Evolutionary conservation across 306 rosid species (phyloP).

Genomic region (Pyrus bretschneideri): DNA sequence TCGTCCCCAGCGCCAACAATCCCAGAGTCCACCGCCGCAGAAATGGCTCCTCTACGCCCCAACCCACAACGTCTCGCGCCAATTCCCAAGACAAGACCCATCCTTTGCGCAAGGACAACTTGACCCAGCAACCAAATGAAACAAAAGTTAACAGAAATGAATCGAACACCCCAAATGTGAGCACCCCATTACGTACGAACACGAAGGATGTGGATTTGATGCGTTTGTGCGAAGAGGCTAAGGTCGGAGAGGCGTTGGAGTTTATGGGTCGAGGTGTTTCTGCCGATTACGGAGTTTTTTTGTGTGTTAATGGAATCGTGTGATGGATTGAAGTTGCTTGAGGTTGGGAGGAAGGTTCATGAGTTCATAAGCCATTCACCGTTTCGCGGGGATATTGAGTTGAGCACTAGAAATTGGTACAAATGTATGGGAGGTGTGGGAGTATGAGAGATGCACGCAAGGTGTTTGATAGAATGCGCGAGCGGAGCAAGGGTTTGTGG

Average conservation of each 20-base stretch:
- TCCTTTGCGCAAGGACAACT: constrained; percentile 23
- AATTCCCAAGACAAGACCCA: constrained; percentile 18
- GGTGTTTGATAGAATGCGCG: constrained; percentile 70
- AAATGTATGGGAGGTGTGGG: constrained; percentile 45
- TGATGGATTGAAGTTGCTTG: constrained; percentile 33
- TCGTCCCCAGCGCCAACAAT: constrained; percentile 23
- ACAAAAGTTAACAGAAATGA: constrained; percentile 15
- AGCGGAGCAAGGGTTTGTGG: constrained; percentile 45
- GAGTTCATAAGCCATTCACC: constrained; percentile 38
- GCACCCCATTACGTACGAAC: constrained; percentile 4
- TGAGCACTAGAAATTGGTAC: constrained; percentile 42
- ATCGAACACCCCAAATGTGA: constrained; percentile 19
- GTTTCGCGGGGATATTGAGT: constrained; percentile 41
- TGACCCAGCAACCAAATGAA: constrained; percentile 17
- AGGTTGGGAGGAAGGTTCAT: constrained; percentile 46
- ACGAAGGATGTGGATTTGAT: constrained; percentile 36
- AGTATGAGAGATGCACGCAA: constrained; percentile 58
- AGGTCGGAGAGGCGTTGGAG: constrained; percentile 36
- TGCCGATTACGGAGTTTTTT: constrained; percentile 53
- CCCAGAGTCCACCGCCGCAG: constrained; percentile 30
- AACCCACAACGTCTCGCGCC: constrained; percentile 3
- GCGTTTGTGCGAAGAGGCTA: constrained; percentile 53
- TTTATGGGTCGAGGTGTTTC: constrained; percentile 40
- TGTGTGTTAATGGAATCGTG: constrained; percentile 47
- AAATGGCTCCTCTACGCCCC: constrained; percentile 9